These are phyloP conservation scores for Eucalyptus tenuipes DNA, from an alignment of 345 rosid species.

Conservation along the genomic window DNA sequence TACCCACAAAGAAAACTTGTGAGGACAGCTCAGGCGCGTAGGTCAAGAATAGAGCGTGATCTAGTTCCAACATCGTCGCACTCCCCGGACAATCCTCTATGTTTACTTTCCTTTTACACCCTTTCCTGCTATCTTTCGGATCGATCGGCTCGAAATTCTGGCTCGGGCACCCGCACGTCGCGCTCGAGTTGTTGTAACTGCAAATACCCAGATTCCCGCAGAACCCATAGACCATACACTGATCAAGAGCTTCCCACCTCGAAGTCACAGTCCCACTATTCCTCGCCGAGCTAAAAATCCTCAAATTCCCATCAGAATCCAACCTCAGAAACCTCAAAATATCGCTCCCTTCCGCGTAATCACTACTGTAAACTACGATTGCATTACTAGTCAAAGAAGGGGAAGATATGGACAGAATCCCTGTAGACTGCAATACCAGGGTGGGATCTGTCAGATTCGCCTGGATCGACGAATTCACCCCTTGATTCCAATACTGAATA, in stretches of 20 bases:
- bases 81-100: slow-evolving; percentile 26
- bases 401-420: slow-evolving; percentile 21
- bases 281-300: slow-evolving; percentile 29
- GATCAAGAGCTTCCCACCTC: slow-evolving; percentile 48
- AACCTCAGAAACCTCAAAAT: slow-evolving; percentile 47
- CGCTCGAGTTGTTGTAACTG: slow-evolving; percentile 24
- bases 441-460: slow-evolving; percentile 29
- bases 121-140: slow-evolving; percentile 30
- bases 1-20: slow-evolving; percentile 15
- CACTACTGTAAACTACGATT: slow-evolving; percentile 26
- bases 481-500: slow-evolving; percentile 28
- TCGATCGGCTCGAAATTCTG: slow-evolving; percentile 42
- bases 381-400: slow-evolving; percentile 1
- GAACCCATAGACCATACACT: slow-evolving; percentile 46
- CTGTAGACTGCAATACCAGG: slow-evolving; percentile 24
- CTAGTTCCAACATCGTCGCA: slow-evolving; percentile 34
- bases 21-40: slow-evolving; percentile 10
- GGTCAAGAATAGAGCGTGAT: slow-evolving; percentile 22
- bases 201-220: slow-evolving; percentile 59
- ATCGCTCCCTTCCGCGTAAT: slow-evolving; percentile 37
- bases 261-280: slow-evolving; percentile 1
- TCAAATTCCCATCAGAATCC: slow-evolving; percentile 51
- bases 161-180: slow-evolving; percentile 53
- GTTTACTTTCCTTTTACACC: slow-evolving; percentile 47
- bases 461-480: slow-evolving; percentile 27